Base-by-base conservation (phyloP, 2,329 filamentous ascomycete genomes). In the Monosporascus sp. region DNA sequence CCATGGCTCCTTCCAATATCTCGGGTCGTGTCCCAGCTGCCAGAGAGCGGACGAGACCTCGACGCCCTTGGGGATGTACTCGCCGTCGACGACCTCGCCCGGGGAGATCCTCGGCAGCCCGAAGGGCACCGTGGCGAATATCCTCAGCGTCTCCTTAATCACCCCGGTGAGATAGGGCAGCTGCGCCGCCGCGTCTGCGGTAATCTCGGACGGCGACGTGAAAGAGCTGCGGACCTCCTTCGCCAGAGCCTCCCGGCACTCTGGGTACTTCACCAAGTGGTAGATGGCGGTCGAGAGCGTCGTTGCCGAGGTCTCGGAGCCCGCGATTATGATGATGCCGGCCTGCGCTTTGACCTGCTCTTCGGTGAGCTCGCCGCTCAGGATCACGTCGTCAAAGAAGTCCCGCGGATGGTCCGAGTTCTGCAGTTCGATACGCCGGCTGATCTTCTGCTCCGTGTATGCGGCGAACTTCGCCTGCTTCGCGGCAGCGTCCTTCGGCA, bases 281-380 rank as follows among this genome's bases (percentile, higher is more conserved):
- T 71, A 75, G 9, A 66, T 65, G 15, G 66, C 65, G 20, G 68
- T 68, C 4, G 65, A 67, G 18, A 76, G 61, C 1, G 68, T 65
- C 1, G 70, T 71, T 0, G 73, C 67, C 0, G 70, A 70, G 5
- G 74, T 78, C 55, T 76, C 74, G 1, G 70, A 70, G 8, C 74
- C 73, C 2, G 74, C 74, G 17, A 72, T 63, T 35, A 76, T 52
- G 55, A 66, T 51, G 3, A 55, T 59, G 37, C 61, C 56, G 7
- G 60, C 55, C 22, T 61, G 53, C 20, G 58, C 60, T 35, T 64
- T 60, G 5, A 68, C 57, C 37, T 61, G 51, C 17, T 37, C 31
- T 52, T 62, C 59, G 17, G 50, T 45, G 8, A 58, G 37, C 11
- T 45, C 51, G n/a, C 49, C 55, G 14, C 55, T 52, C 45, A 54